Evolutionary conservation across 371 early-diverging fungal genomes (phyloP).

Genomic region (Sporodiniella umbellata): DNA sequence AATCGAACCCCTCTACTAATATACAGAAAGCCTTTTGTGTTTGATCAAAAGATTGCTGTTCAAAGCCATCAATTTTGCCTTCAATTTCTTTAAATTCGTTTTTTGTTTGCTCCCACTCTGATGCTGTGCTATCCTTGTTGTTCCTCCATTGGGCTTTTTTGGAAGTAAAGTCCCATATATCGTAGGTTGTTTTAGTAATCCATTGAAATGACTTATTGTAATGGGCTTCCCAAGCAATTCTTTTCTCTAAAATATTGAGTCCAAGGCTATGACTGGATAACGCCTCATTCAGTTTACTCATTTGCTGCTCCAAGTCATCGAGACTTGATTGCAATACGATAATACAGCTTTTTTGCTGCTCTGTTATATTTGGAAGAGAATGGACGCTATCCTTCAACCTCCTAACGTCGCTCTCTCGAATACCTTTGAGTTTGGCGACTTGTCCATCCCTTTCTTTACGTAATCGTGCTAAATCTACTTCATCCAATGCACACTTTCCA

Average conservation of each 20-base stretch:
- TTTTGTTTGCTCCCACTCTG: not conserved
- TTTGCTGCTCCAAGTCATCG: conserved; percentile 9
- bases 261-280: conserved; percentile 18
- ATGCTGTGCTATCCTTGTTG: not conserved
- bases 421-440: conserved; percentile 16
- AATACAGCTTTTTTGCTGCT: conserved; percentile 1
- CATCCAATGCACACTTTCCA: conserved; percentile 27
- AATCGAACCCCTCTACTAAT: conserved; percentile 11
- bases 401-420: conserved; percentile 26
- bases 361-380: not conserved
- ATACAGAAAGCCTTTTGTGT: conserved; percentile 5
- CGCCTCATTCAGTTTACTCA: conserved; percentile 15
- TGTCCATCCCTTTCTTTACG: conserved; percentile 32
- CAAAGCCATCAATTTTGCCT: conserved; percentile 7
- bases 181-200: conserved; percentile 18
- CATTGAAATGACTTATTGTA: conserved; percentile 17
- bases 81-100: conserved; percentile 9
- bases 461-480: conserved; percentile 23
- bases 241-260: conserved; percentile 19
- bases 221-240: conserved; percentile 33
- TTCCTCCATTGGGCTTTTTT: conserved; percentile 35
- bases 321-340: conserved; percentile 4
- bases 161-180: conserved; percentile 30
- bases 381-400: conserved; percentile 21
- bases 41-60: conserved; percentile 1